Evolutionary conservation across 352 stramenopile species (phyloP).

Genomic region (Globisporangium splendens): DNA sequence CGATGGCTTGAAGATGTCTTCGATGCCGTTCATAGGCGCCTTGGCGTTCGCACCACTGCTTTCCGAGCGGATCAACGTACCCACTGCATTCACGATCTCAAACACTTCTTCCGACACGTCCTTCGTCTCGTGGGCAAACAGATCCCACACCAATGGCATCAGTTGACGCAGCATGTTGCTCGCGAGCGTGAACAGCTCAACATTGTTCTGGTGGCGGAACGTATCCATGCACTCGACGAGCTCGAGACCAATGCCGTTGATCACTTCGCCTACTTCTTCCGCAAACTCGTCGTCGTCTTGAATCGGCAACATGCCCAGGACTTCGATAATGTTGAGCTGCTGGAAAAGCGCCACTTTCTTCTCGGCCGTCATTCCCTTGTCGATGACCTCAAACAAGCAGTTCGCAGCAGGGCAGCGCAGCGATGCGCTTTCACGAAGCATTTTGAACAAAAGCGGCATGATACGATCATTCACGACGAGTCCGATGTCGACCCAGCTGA

Average conservation of each 20-base stretch:
- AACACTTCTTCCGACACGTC: constrained; percentile 86
- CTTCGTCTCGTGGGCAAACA: constrained; percentile 80
- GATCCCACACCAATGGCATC: constrained; percentile 79
- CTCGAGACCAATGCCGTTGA: constrained; percentile 78
- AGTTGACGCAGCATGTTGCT: constrained; percentile 59
- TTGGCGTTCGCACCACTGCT: constrained; percentile 16
- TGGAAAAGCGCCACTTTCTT: constrained; percentile 81
- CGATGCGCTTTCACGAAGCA: constrained; percentile 51
- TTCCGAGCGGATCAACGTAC: constrained; percentile 65
- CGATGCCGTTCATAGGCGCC: constrained; percentile 14
- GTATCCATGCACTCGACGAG: constrained; percentile 77
- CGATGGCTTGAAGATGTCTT: constrained; percentile 72
- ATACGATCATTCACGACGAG: constrained; percentile 84
- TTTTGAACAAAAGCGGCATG: constrained; percentile 68
- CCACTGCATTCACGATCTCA: constrained; percentile 79
- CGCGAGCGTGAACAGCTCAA: constrained; percentile 41
- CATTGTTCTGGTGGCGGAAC: constrained; percentile 59
- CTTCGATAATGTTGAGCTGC: constrained; percentile 63
- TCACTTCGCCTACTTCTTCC: constrained; percentile 77
- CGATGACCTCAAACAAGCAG: constrained; percentile 83
- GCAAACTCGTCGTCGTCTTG: constrained; percentile 80
- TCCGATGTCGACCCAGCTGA: constrained; percentile 82
- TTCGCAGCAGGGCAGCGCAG: constrained; percentile 73
- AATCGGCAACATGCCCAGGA: constrained; percentile 54
- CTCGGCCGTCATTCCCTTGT: constrained; percentile 82